Percentiles rank a stretch among this genome's conserved stretches.
Evolutionary conservation across 345 rosid species (phyloP).

Genomic region (Noccaea caerulescens): DNA sequence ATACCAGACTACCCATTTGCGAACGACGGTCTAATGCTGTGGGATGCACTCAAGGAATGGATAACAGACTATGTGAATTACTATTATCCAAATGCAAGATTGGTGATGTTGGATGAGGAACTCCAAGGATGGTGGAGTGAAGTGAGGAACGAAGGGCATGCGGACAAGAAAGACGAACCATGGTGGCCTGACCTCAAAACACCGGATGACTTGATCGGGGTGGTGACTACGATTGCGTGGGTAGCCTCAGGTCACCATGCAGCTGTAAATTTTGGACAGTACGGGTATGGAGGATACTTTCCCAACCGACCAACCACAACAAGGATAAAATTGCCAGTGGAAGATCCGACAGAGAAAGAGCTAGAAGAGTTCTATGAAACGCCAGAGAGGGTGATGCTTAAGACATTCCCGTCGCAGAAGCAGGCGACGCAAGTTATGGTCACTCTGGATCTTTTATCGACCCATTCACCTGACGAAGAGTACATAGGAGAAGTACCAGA

Average conservation of each 20-base stretch:
- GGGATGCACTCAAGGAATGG: slow-evolving; percentile 48
- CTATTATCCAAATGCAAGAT: slow-evolving; percentile 34
- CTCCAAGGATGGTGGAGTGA: slow-evolving; percentile 48
- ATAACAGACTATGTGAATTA: slow-evolving; percentile 42
- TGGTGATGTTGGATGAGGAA: slow-evolving; percentile 32
- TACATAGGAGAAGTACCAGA: slow-evolving; percentile 37
- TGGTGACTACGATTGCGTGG: slow-evolving; percentile 45
- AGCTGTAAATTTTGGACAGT: slow-evolving; percentile 48
- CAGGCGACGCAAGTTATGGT: slow-evolving; percentile 49
- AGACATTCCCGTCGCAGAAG: slow-evolving; percentile 39
- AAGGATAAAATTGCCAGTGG: slow-evolving; percentile 40
- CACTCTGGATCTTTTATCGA: slow-evolving; percentile 42
- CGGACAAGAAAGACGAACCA: slow-evolving; percentile 47
- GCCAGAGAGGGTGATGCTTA: slow-evolving; percentile 39
- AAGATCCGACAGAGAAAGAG: slow-evolving; percentile 42
- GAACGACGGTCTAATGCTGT: slow-evolving; percentile 42
- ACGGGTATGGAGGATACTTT: slow-evolving; percentile 46
- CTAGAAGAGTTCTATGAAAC: slow-evolving; percentile 29
- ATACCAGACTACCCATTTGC: slow-evolving; percentile 47
- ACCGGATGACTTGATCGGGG: slow-evolving; percentile 39
- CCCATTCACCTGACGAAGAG: slow-evolving; percentile 49
- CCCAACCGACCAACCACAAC: slow-evolving; percentile 46
- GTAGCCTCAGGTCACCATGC: slow-evolving; percentile 48
- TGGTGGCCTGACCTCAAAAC: slow-evolving; percentile 46
- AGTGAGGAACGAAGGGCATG: slow-evolving; percentile 41